Conservation (phyloP, 75 land plant species). For the Pinus taeda region DNA sequence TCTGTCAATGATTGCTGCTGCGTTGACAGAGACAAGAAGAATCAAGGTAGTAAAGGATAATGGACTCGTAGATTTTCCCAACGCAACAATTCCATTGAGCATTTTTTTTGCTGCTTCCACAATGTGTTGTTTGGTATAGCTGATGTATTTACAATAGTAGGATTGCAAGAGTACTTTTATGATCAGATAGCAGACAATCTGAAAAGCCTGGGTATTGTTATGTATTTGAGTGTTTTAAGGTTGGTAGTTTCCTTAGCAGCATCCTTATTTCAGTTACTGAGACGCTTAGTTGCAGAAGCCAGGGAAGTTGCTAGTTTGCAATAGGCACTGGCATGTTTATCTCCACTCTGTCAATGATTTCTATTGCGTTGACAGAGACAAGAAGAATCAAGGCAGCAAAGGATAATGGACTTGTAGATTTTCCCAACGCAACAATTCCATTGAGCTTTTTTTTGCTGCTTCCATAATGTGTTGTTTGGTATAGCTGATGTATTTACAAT, state of each 20-base stretch:
- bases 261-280: slow-evolving; percentile 49
- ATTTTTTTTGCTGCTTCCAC: too few relatives aligned
- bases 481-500: slow-evolving; percentile 86
- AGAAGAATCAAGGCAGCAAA: slow-evolving; percentile 34
- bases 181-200: slow-evolving; percentile 70
- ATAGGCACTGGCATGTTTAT: slow-evolving; percentile 81
- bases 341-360: slow-evolving; percentile 66
- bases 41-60: too few relatives aligned
- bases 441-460: slow-evolving; percentile 74
- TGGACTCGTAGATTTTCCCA: too few relatives aligned
- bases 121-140: too few relatives aligned
- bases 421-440: slow-evolving; percentile 19
- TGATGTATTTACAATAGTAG: slow-evolving; percentile 80
- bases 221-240: slow-evolving; percentile 58
- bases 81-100: too few relatives aligned
- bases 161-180: slow-evolving; percentile 91
- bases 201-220: slow-evolving; percentile 71
- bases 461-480: slow-evolving; percentile 80
- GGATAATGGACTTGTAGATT: slow-evolving; percentile 10
- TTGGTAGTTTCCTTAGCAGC: slow-evolving; percentile 75
- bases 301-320: slow-evolving; percentile 26
- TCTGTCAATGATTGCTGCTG: too few relatives aligned
- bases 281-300: slow-evolving; percentile 11
- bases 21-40: too few relatives aligned
- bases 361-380: slow-evolving; percentile 57